phyloP scores from a whole-genome alignment of 805 yeast species.

The Martiniozyma abietophila region DNA sequence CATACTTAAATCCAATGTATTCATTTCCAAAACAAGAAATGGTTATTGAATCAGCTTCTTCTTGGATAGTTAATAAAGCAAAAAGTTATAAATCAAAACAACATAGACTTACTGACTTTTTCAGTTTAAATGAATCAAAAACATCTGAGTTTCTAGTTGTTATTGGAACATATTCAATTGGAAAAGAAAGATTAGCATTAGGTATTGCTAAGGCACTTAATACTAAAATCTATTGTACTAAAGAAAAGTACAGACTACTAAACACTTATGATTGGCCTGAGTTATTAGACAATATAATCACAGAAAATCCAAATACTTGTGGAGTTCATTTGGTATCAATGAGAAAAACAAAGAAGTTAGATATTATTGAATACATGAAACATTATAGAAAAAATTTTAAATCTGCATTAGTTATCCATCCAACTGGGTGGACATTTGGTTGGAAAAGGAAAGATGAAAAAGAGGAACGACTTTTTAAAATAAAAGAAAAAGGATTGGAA shows the following conservation, averaged over 20 bases:
- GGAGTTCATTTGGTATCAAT: conserved; percentile 70
- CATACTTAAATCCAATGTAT: conserved; percentile 69
- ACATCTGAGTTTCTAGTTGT: conserved; percentile 36
- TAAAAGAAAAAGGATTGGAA: conserved; percentile 5
- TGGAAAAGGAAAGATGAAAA: conserved; percentile 1
- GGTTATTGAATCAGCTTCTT: conserved; percentile 54
- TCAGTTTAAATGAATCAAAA: conserved; percentile 10
- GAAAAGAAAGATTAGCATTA: conserved; percentile 81
- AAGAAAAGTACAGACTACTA: conserved; percentile 38
- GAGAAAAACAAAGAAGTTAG: conserved; percentile 39
- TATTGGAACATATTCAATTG: conserved; percentile 87
- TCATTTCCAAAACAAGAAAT: conserved; percentile 68
- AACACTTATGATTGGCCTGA: conserved; percentile 36
- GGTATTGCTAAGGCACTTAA: conserved; percentile 43
- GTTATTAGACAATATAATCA: conserved; percentile 30
- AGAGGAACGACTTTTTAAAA: neutral
- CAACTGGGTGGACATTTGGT: conserved; percentile 86
- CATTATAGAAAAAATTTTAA: conserved; percentile 39
- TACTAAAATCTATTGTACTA: conserved; percentile 47
- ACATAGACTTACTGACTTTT: conserved; percentile 31
- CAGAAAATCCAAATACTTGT: conserved; percentile 36
- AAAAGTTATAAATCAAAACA: conserved; percentile 18
- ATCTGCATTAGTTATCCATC: conserved; percentile 62
- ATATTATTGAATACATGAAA: conserved; percentile 42
- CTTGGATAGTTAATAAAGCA: conserved; percentile 32